Percentiles rank a stretch among this genome's conserved stretches.
Evolutionary conservation across 1,139 yeast species (phyloP).

Genomic region (Taphrina betulina): DNA sequence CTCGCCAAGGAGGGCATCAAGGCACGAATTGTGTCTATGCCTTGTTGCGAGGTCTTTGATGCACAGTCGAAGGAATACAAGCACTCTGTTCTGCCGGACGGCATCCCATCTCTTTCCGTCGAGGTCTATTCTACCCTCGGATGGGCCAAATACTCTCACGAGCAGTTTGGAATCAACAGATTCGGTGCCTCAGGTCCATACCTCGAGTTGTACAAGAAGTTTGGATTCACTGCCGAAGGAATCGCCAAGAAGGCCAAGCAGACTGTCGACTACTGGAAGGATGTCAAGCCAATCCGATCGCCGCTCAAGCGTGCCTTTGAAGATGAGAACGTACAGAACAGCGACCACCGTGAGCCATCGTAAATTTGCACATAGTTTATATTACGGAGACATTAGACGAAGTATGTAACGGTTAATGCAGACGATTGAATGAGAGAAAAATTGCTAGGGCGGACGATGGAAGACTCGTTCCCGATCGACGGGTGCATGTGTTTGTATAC

Average conservation of each 20-base stretch:
- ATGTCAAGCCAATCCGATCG: conserved; percentile 39
- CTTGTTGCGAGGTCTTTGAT: conserved; percentile 91
- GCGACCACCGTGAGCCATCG: conserved; percentile 27
- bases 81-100: conserved; percentile 88
- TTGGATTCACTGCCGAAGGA: conserved; percentile 92
- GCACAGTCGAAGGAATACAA: conserved; percentile 75
- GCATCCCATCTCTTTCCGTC: conserved; percentile 87
- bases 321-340: conserved; percentile 21
- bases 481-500: too few relatives aligned
- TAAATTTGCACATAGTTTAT: conserved; percentile 2
- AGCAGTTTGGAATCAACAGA: conserved; percentile 91
- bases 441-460: not conserved
- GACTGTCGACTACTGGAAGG: conserved; percentile 82
- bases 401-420: too few relatives aligned
- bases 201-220: conserved; percentile 73
- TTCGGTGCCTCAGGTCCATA: conserved; percentile 98
- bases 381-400: too few relatives aligned
- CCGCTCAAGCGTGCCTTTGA: conserved; percentile 58
- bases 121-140: conserved; percentile 92
- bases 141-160: conserved; percentile 95
- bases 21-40: conserved; percentile 84
- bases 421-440: too few relatives aligned
- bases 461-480: too few relatives aligned
- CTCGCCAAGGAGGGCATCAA: conserved; percentile 66
- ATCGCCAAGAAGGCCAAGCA: conserved; percentile 81